These are phyloP conservation scores for Zymoseptoria crescenta DNA, from an alignment of 2,329 filamentous ascomycete genomes.

Conservation along the genomic window DNA sequence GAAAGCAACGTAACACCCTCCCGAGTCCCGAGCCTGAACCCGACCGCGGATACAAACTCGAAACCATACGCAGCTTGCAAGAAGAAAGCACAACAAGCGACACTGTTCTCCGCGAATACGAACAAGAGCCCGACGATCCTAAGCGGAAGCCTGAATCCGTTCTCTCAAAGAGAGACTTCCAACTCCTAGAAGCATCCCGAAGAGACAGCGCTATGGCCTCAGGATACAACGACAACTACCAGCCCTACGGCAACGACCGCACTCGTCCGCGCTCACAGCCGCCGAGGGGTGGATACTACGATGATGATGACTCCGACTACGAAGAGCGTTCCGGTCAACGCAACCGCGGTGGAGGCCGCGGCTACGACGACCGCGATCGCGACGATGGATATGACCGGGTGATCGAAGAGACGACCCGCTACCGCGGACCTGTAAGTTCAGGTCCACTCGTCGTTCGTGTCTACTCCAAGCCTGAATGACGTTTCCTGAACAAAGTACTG, in stretches of 20 bases:
- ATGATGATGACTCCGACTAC: slow-evolving; percentile 27
- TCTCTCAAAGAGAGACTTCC: slow-evolving; percentile 9
- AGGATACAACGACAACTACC: slow-evolving; percentile 22
- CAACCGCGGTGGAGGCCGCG: slow-evolving; percentile 15
- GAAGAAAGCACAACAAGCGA: slow-evolving; percentile 19
- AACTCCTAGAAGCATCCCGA: slow-evolving; percentile 1
- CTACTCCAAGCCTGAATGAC: slow-evolving; percentile 5
- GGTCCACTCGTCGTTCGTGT: slow-evolving; percentile 22
- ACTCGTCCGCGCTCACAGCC: slow-evolving; percentile 23
- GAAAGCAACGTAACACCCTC: slow-evolving; percentile 13
- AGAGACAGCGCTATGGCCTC: slow-evolving; percentile 21
- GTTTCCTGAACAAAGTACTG: slow-evolving; percentile 5
- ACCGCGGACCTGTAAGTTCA: slow-evolving; percentile 27
- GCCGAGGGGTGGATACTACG: slow-evolving; percentile 21
- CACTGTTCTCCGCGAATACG: slow-evolving; percentile 22
- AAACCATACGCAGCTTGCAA: slow-evolving; percentile 15
- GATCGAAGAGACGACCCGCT: slow-evolving; percentile 25
- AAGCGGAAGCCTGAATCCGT: slow-evolving; percentile 20
- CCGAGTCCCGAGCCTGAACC: slow-evolving; percentile 12
- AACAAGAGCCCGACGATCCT: slow-evolving; percentile 26
- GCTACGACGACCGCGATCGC: slow-evolving; percentile 21
- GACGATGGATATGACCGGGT: slow-evolving; percentile 16
- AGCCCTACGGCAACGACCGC: slow-evolving; percentile 1
- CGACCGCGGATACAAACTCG: slow-evolving; percentile 5
- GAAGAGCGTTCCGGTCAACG: slow-evolving; percentile 23